Base-by-base conservation (phyloP, 2,329 filamentous ascomycete genomes). In the Coniosporium tulheliwenetii region DNA sequence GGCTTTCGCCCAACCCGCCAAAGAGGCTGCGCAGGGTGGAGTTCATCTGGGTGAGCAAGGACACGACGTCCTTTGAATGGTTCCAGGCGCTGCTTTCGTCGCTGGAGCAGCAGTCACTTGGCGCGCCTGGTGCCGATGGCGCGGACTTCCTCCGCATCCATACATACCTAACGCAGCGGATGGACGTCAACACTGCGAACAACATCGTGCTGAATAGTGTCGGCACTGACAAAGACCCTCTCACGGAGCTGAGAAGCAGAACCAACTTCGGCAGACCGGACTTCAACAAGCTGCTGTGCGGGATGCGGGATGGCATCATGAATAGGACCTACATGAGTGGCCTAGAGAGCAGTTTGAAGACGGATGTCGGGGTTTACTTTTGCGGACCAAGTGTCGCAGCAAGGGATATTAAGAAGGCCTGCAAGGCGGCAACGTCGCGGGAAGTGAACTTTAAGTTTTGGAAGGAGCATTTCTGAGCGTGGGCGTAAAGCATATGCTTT, bases 41-140 rank as follows among this genome's bases (percentile, higher is more conserved):
- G 61, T 98, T 98, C 63, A 93, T 98, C 67, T 98, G 91, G 91
- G 81, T 96, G 39, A 95, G 89, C 73, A 91, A 84, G 60, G 87
- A 95, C 55, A 94, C 87, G 0, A 82, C 76, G 30, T 94, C 87
- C 0, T 98, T 98, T 55, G 91, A 96, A 64, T 98, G 91, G 91
- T 96, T 98, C 70, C 91, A 98, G 59, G 86, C 83, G 1, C 77
- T 98, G 1, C 74, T 98, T 12, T 84, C 83, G 0, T 93, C 85
- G 0, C 80, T 98, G 15, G 91, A 98, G 62, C 71, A 79, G 31
- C 91, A 98, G 58, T 87, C 81, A 39, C 71, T 75, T 44, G 73
- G 79, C 52, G 77, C 77, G 4, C 52, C 55, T 4, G 79, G 78
- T 42, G 76, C 76, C 49, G 75, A 75, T 19, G 66, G 73, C 10